Conservation (phyloP, 1,139 yeast species). For the Yamadazyma siamensis region DNA sequence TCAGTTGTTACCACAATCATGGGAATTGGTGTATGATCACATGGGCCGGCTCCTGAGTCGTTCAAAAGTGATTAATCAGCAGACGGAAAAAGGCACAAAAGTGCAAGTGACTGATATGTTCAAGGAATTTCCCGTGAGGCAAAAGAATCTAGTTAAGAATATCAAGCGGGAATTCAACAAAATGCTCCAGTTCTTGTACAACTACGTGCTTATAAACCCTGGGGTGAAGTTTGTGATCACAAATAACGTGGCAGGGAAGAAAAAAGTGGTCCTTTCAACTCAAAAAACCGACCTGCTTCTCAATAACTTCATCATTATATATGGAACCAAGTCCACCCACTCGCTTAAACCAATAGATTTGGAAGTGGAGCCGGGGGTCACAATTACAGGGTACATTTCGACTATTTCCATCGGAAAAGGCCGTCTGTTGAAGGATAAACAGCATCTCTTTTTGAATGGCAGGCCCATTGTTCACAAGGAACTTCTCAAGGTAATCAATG, state of each 20-base stretch:
- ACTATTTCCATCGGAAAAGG: slow-evolving; percentile 71
- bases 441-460: slow-evolving; percentile 65
- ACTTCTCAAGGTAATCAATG: slow-evolving; percentile 62
- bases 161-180: slow-evolving; percentile 69
- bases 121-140: slow-evolving; percentile 67
- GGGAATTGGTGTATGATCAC: slow-evolving; percentile 47
- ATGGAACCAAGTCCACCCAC: slow-evolving; percentile 61
- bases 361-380: slow-evolving; percentile 21
- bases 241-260: slow-evolving; percentile 50
- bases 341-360: slow-evolving; percentile 53
- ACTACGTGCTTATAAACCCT: slow-evolving; percentile 62
- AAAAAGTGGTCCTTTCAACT: slow-evolving; percentile 46
- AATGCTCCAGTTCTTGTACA: slow-evolving; percentile 58
- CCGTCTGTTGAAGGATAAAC: slow-evolving; percentile 69
- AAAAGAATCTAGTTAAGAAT: slow-evolving; percentile 67
- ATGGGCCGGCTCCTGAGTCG: slow-evolving; percentile 45
- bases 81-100: slow-evolving; percentile 50
- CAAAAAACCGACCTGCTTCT: slow-evolving; percentile 39
- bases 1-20: slow-evolving; percentile 53
- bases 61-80: slow-evolving; percentile 45
- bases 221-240: slow-evolving; percentile 57
- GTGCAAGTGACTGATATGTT: slow-evolving; percentile 53
- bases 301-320: slow-evolving; percentile 63
- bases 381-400: slow-evolving; percentile 62
- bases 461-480: slow-evolving; percentile 68